These are phyloP conservation scores for Polygonum maritimum DNA, from an alignment of 148 eudicot genomes.

Conservation along the genomic window DNA sequence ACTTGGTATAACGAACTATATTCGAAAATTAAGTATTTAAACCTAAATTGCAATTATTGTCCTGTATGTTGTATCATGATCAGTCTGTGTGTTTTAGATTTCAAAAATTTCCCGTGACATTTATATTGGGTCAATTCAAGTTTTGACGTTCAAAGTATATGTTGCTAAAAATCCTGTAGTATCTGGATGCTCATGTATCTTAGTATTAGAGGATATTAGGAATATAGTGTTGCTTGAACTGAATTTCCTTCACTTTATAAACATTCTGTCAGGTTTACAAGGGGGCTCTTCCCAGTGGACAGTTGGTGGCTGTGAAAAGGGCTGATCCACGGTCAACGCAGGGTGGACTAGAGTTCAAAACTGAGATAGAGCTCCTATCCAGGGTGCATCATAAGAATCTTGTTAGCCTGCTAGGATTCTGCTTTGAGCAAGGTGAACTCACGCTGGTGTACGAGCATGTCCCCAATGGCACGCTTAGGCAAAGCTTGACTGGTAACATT, in stretches of 20 bases:
- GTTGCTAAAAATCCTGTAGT: not conserved
- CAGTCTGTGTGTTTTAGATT: too few species aligned
- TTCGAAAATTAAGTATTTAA: too few species aligned
- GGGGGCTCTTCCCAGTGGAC: constrained; percentile 64
- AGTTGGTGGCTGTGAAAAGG: constrained; percentile 71
- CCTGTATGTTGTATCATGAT: too few species aligned
- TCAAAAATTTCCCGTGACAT: too few species aligned
- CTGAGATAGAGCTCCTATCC: constrained; percentile 90
- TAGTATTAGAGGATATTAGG: not conserved
- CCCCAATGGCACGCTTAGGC: constrained; percentile 80
- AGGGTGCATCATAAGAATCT: constrained; percentile 95
- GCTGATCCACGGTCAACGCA: constrained; percentile 84
- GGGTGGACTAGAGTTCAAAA: constrained; percentile 90
- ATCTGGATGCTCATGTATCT: not conserved
- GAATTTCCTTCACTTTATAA: not conserved
- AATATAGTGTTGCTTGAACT: not conserved
- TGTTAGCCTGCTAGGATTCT: constrained; percentile 75
- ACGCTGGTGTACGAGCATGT: constrained; percentile 85
- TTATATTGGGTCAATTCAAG: not conserved
- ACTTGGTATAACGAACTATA: too few species aligned
- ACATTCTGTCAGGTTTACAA: constrained; percentile 49
- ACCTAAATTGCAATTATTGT: too few species aligned
- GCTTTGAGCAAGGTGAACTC: constrained; percentile 85
- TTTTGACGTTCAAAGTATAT: too few species aligned
- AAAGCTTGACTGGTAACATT: constrained; percentile 64